phyloP scores from a whole-genome alignment of 805 yeast genomes.

The Candida nanaspora region DNA sequence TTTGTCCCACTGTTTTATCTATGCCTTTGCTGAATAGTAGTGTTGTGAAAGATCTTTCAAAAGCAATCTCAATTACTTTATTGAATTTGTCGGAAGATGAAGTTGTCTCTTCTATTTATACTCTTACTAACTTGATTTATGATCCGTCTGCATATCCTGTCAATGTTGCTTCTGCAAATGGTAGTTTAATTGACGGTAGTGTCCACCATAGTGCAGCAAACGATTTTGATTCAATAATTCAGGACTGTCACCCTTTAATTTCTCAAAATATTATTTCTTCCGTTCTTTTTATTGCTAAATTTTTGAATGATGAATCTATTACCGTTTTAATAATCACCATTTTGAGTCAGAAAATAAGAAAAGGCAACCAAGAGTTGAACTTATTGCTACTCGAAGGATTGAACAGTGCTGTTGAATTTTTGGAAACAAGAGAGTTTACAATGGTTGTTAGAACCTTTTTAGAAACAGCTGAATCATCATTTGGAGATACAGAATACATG shows the following conservation, averaged over 20 bases:
- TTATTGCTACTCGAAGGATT: slow-evolving; percentile 52
- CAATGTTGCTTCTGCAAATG: slow-evolving; percentile 9
- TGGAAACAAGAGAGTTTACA: slow-evolving; percentile 61
- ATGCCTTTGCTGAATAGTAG: slow-evolving; percentile 40
- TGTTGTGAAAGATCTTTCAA: slow-evolving; percentile 46
- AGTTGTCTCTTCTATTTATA: slow-evolving; percentile 76
- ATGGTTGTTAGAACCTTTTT: slow-evolving; percentile 54
- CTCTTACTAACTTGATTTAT: slow-evolving; percentile 65
- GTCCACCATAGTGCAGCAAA: not conserved
- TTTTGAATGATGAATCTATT: slow-evolving; percentile 64
- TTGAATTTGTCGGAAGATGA: slow-evolving; percentile 71
- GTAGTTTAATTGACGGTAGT: slow-evolving; percentile 12
- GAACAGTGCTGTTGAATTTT: slow-evolving; percentile 51
- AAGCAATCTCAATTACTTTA: slow-evolving; percentile 58
- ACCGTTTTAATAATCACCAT: slow-evolving; percentile 75
- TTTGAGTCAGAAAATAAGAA: slow-evolving; percentile 63
- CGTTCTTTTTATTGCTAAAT: slow-evolving; percentile 55
- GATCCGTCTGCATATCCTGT: no score
- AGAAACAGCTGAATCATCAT: slow-evolving; percentile 38
- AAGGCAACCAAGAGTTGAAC: slow-evolving; percentile 45
- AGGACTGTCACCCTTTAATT: slow-evolving; percentile 24
- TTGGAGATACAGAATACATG: slow-evolving; percentile 31
- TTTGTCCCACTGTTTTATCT: slow-evolving; percentile 46
- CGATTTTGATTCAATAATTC: not conserved
- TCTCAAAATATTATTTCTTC: slow-evolving; percentile 67